These are phyloP conservation scores for Leucocoprinus birnbaumii DNA, from an alignment of 768 basidiomycete genomes.

Conservation along the genomic window DNA sequence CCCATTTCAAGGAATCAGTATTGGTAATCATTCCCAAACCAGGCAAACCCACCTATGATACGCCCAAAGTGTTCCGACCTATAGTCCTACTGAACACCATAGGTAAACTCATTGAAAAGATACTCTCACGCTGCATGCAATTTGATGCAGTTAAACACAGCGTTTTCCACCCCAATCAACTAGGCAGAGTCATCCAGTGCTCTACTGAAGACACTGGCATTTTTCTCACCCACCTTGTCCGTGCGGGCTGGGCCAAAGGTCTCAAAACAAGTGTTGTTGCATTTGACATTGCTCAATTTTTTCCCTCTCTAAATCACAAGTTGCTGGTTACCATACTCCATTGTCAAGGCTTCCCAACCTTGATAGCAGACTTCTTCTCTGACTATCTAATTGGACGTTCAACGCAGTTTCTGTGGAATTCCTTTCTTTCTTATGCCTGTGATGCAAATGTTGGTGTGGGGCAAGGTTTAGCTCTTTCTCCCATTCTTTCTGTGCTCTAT, in stretches of 20 bases:
- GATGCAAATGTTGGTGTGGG: too few relatives aligned
- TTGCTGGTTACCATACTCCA: not conserved
- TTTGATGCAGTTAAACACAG: constrained; percentile 1
- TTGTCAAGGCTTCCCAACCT: not conserved
- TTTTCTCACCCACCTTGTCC: not conserved
- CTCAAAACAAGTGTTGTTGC: not conserved
- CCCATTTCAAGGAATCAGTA: constrained; percentile 11
- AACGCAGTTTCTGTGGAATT: too few relatives aligned
- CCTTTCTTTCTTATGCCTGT: too few relatives aligned
- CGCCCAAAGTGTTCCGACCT: not conserved
- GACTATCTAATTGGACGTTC: too few relatives aligned
- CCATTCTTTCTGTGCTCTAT: too few relatives aligned
- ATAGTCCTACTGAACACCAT: constrained; percentile 10
- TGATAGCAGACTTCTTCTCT: not conserved
- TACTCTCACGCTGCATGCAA: not conserved
- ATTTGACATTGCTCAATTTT: not conserved
- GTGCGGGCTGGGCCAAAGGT: not conserved
- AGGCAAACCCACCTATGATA: constrained; percentile 3
- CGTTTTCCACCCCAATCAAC: not conserved
- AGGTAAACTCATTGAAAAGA: constrained; percentile 11
- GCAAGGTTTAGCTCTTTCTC: too few relatives aligned
- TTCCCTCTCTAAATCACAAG: not conserved
- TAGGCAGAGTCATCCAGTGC: not conserved
- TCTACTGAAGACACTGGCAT: not conserved
- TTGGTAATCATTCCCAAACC: constrained; percentile 18